These are phyloP conservation scores for Cladosporium oxysporum DNA, from an alignment of 2,329 filamentous ascomycete species.

Conservation along the genomic window DNA sequence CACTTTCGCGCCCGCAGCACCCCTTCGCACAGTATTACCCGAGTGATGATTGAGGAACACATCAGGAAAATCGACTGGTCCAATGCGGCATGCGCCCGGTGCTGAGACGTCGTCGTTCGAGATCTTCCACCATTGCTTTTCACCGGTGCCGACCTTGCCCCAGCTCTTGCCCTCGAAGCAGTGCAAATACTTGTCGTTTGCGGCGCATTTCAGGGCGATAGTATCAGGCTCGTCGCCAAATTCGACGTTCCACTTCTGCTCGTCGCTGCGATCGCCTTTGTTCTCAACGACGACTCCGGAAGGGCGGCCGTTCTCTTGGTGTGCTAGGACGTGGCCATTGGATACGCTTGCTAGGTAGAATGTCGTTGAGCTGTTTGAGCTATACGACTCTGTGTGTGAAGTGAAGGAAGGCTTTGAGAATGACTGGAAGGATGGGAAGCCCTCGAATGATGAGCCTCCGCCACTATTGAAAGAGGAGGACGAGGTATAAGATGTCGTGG, in stretches of 20 bases:
- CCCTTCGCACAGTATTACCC: background rate
- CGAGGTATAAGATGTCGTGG: background rate
- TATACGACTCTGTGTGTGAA: background rate
- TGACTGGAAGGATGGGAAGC: conserved; percentile 4
- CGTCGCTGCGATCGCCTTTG: conserved; percentile 15
- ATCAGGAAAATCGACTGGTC: background rate
- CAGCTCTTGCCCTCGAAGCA: conserved; percentile 1
- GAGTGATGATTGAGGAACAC: conserved; percentile 13
- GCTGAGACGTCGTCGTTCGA: conserved; percentile 12
- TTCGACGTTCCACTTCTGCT: conserved; percentile 17
- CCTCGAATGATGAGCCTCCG: background rate
- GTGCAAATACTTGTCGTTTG: conserved; percentile 14
- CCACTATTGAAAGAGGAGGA: background rate
- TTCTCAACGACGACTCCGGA: conserved; percentile 16
- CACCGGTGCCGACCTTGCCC: conserved; percentile 9
- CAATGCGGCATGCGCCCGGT: conserved; percentile 9
- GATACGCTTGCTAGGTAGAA: conserved; percentile 14
- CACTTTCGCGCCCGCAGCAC: conserved; percentile 11
- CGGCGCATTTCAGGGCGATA: conserved; percentile 8
- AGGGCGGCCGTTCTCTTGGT: background rate
- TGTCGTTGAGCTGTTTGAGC: background rate
- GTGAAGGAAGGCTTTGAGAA: background rate
- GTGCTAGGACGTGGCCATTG: conserved; percentile 17
- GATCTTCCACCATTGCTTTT: conserved; percentile 18
- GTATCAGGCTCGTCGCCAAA: conserved; percentile 11